Evolutionary conservation across 1,284 basidiomycete species (phyloP), one percentile per base, ranked within the genome.

Genomic region (Melampsora larici-populina): DNA sequence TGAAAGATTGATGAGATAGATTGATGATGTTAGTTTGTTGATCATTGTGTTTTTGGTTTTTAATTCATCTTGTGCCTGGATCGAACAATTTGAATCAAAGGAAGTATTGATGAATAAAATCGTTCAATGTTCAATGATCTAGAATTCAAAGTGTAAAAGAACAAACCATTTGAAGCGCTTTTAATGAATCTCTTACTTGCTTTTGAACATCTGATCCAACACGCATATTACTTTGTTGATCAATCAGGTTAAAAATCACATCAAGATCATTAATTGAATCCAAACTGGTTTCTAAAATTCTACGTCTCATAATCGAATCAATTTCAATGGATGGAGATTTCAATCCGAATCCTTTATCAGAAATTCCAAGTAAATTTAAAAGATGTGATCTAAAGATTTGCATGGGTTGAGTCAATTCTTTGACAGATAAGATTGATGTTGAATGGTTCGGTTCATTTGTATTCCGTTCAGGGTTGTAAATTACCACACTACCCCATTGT

Each of bases 401-500:
- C 8, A 89, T 84, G 11, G 86, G 83, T 55, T 86, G 83, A 8
- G 95, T 87, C 40, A 84, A 81, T 0, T 76, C 46, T 2, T 79
- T 65, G 0, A 82, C 70, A 13, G 85, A 81, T 51, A 31, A 48
- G 26, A n/a, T 24, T 58, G 21, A n/a, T 8, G 26, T 5, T 70
- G 40, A 85, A 46, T 5, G 33, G 82, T 46, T 81, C 78, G 80
- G 82, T 81, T 77, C 82, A 70, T 79, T 81, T 29, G 79, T 80
- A 76, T 78, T 77, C 40, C 70, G 79, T 21, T 84, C 33, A 8
- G 85, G 86, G 82, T 97, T 94, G 80, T 90, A 85, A 70, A 98
- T 87, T 73, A 92, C 88, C 66, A 99, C 91, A 18, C 93, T 91
- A 58, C 97, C 96, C 90, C 93, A 97, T 84, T 98, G 96, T 0